These are phyloP conservation scores for Russula sp. DNA, from an alignment of 768 basidiomycete species.

Conservation along the genomic window DNA sequence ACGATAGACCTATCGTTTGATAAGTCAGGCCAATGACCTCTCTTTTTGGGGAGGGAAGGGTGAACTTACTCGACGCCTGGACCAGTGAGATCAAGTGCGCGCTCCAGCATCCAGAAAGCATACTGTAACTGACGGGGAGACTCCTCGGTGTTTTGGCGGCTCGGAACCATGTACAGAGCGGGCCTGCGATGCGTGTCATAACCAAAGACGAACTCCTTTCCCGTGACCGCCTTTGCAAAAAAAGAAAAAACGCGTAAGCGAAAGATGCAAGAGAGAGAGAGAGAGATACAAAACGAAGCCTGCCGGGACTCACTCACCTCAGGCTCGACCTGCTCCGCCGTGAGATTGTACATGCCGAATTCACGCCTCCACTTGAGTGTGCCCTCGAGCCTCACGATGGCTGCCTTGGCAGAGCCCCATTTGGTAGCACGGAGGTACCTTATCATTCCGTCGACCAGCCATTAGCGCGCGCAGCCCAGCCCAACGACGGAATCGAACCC, in stretches of 20 bases:
- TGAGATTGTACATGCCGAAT: slow-evolving; percentile 66
- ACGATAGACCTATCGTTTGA: slow-evolving; percentile 47
- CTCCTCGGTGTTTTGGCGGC: slow-evolving; percentile 74
- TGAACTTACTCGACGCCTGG: slow-evolving; percentile 71
- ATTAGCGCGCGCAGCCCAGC: no score
- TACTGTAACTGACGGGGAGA: slow-evolving; percentile 62
- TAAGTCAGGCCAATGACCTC: not conserved
- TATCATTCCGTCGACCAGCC: not conserved
- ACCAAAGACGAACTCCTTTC: slow-evolving; percentile 75
- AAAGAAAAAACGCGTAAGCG: not conserved
- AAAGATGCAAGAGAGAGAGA: not conserved
- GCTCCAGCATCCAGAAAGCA: slow-evolving; percentile 73
- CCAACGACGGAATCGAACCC: not conserved
- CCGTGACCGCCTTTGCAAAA: slow-evolving; percentile 57
- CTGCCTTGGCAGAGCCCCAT: slow-evolving; percentile 49
- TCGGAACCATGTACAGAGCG: slow-evolving; percentile 59
- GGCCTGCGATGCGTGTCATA: slow-evolving; percentile 64
- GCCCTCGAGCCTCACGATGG: slow-evolving; percentile 60
- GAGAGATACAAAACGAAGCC: not conserved
- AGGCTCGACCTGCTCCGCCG: slow-evolving; percentile 58
- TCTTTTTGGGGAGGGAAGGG: not conserved
- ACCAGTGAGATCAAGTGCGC: slow-evolving; percentile 68
- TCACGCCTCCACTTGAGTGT: slow-evolving; percentile 79
- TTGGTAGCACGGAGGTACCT: slow-evolving; percentile 77
- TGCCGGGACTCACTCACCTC: slow-evolving; percentile 42